Base-by-base conservation (phyloP, 176 grass and related monocot species). In the Dactylis glomerata region DNA sequence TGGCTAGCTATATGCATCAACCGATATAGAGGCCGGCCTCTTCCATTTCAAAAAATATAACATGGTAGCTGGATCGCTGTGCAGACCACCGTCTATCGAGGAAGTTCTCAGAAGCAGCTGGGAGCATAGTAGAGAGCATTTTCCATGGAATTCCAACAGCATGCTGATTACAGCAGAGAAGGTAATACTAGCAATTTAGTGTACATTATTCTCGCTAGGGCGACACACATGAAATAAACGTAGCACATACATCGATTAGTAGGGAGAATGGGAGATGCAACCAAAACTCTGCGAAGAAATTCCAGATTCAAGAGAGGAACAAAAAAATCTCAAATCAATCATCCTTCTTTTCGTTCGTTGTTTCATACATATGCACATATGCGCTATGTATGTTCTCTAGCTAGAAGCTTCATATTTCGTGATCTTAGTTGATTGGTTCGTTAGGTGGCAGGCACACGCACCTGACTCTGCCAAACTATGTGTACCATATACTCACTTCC, bases 31-130 rank as follows among this genome's bases (percentile, higher is more conserved):
- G n/a, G n/a, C n/a, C n/a, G n/a, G n/a, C n/a, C n/a, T n/a, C n/a
- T n/a, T n/a, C n/a, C n/a, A n/a, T n/a, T n/a, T n/a, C n/a, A n/a
- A n/a, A n/a, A n/a, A n/a, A n/a, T n/a, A n/a, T n/a, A 51, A 31
- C 26, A 50, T 20, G 26, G 16, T 76, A 19, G 5, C 6, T 73
- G 14, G 40, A 42, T 32, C 30, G 10, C 22, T 14, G 68, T 41
- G n/a, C 91, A 93, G 91, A 36, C 82, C 81, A 38, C 37, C 41
- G 15, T 82, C 85, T 3, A 63, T 88, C 22, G 82, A 82, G 5
- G 78, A 79, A 40, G 36, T 88, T 31, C 68, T 85, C 52, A 83
- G 91, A 85, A 73, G 34, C 47, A 73, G 34, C 47, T 85, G 85
- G 88, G 88, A 86, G 27, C 45, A 86, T 59, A 90, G 51, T 20